Evolutionary conservation across 176 grass and related monocot species (phyloP), one percentile per base, ranked within the genome.

Genomic region (Triticum urartu): DNA sequence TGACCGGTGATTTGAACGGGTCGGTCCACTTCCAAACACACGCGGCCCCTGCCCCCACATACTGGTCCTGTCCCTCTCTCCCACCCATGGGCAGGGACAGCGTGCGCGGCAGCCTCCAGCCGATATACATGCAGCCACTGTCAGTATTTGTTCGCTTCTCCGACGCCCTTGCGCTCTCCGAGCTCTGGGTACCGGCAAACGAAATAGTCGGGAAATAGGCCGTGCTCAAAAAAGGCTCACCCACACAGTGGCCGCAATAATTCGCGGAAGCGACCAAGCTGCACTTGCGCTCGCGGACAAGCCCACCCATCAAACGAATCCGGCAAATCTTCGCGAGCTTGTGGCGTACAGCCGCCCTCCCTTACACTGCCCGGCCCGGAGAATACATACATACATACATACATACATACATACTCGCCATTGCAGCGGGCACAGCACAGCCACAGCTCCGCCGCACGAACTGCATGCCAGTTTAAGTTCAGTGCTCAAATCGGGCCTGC

Each of bases 71-170:
- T 75, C 65, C 28, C 76, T 78, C 20, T 60, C 40, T 87, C 32
- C 24, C 15, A 21, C 20, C 9, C 42, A 79, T 79, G 42, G 42
- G 58, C 75, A 73, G 67, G 11, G 36, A 7, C 32, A 25, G 8
- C 69, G 61, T 30, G 61, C 68, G 77, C 67, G 79, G 91, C 79
- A 85, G 68, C 48, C 68, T 85, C 79, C 79, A 85, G 88, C 79
- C 68, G 83, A 94, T 97, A 95, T 87, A 85, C 85, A 91, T 88
- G 86, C 82, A 72, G 92, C 85, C 89, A 64, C 87, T 88, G 87
- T 76, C 86, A 87, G n/a, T 1, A 22, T 86, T 90, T 90, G 79
- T 87, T 84, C 68, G 38, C 79, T 89, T 93, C 91, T 86, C 83
- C 52, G 40, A 14, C 84, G 30, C 77, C 73, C 30, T 20, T 64